Base-by-base conservation (phyloP, 345 rosid species). In the Salix suchowensis region DNA sequence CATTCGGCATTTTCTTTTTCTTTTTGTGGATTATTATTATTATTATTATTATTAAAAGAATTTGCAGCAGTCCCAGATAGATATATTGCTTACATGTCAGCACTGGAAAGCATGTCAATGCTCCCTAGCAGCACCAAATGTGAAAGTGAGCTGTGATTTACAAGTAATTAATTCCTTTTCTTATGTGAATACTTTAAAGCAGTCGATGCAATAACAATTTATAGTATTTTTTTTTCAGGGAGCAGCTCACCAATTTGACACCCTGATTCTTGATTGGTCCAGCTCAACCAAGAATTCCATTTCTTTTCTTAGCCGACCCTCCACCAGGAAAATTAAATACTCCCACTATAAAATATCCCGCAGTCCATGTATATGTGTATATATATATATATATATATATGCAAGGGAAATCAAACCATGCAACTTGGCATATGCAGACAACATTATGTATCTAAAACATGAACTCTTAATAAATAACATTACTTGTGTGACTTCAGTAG, bases 241-340 rank as follows among this genome's bases (percentile, higher is more conserved):
- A 28, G 24, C 52, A 40, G 21, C 6, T 68, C 71, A 15, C 26
- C 54, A 24, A 6, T 21, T 69, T 44, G 54, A 4, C 50, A 42
- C 72, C 72, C 26, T 24, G 8, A 30, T 46, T 24, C 34, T 44
- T 65, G 30, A 74, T 64, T 64, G 77, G 60, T 42, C 77, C 70
- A 74, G 14, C 69, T 74, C 68, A 42, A 3, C 58, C 58, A 3
- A 4, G 23, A 18, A 62, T 24, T 14, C 24, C 13, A 23, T 26
- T 62, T 39, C 36, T 62, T 58, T 13, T n/a, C 65, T 64, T 50
- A 21, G 34, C 52, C 52, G 74, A 34, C 68, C 40, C 16, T 39
- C 4, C 26, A 36, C 39, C 39, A 15, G 16, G 5, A 71, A 24
- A 70, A 70, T 7, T 26, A 24, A 60, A 16, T 24, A 60, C 24